A percentile compares a stretch with the other conserved stretches of the same genome.
Evolutionary conservation across 192 early-diverging fungal species (phyloP).

Genomic region (Coemansia sp.): DNA sequence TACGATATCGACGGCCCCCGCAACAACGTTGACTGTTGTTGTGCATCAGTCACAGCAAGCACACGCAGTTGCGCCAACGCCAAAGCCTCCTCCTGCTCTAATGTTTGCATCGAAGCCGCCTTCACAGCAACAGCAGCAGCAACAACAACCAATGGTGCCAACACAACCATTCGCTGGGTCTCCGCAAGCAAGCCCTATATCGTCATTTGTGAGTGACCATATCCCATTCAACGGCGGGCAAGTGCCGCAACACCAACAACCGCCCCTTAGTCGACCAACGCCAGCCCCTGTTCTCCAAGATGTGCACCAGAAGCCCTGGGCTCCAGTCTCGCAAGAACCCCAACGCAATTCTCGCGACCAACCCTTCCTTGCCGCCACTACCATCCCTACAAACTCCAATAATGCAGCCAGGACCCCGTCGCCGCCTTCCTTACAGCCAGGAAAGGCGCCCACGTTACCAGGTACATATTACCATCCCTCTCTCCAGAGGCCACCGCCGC

Average conservation of each 20-base stretch:
- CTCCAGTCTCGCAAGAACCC: neutral
- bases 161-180: neutral
- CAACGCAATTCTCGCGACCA: neutral
- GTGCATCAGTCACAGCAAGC: neutral
- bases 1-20: neutral
- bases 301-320: neutral
- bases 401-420: neutral
- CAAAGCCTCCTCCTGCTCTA: constrained; percentile 5
- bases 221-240: neutral
- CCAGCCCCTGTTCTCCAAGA: neutral
- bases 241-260: neutral
- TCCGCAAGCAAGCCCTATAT: constrained; percentile 4
- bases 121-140: constrained; percentile 6
- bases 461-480: neutral
- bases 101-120: constrained; percentile 3
- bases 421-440: neutral
- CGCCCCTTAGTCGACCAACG: neutral
- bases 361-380: neutral
- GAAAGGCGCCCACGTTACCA: neutral
- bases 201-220: neutral
- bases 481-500: neutral
- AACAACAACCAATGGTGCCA: constrained; percentile 3
- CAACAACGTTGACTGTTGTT: constrained; percentile 13
- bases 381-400: neutral
- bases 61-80: neutral